Base-by-base conservation (phyloP, 148 eudicot species). In the Chenopodium quinoa region DNA sequence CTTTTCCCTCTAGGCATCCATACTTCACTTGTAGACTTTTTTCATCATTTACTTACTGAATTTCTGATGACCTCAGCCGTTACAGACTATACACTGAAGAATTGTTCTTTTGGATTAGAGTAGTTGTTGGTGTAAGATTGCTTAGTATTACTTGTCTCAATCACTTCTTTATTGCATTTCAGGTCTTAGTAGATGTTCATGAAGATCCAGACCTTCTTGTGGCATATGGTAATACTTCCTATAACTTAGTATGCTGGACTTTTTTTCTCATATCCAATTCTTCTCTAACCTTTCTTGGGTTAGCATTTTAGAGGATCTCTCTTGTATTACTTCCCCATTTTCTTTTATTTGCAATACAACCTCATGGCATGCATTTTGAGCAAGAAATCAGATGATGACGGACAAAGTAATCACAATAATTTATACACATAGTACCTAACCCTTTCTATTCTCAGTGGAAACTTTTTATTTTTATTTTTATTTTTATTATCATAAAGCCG, bases 161-260 rank as follows among this genome's bases (percentile, higher is more conserved):
- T 37, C 12, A 22, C 32, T 50, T 58, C 75, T 50, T 10, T 50
- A 8, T 56, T 76, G 54, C 85, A 71, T 88, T 84, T 22, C 91
- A 96, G 98, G 98, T 96, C 81, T 84, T 96, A 91, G 98, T 96
- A 77, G 95, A 96, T 85, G 88, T 89, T 75, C 86, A 80, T 75
- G 90, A 86, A 77, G 91, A 93, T 80, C 98, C 98, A 20, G 88
- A 92, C 62, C 86, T 96, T 78, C 86, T 93, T 65, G 97, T 93
- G 48, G 88, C 97, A 84, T 96, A 96, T 84, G 99, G 99, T 96
- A 89, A 25, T 40, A 34, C 37, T 32, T 32, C 34, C 34, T 32
- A 23, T 79, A 74, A 17, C 73, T 74, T 82, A 27, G 34, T 73
- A 72, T 72, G 17, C 47, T 25, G 20, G 14, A 13, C 22, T 44